phyloP scores from a whole-genome alignment of 2,329 filamentous ascomycete species.

The Ceratocystiopsis minuta region DNA sequence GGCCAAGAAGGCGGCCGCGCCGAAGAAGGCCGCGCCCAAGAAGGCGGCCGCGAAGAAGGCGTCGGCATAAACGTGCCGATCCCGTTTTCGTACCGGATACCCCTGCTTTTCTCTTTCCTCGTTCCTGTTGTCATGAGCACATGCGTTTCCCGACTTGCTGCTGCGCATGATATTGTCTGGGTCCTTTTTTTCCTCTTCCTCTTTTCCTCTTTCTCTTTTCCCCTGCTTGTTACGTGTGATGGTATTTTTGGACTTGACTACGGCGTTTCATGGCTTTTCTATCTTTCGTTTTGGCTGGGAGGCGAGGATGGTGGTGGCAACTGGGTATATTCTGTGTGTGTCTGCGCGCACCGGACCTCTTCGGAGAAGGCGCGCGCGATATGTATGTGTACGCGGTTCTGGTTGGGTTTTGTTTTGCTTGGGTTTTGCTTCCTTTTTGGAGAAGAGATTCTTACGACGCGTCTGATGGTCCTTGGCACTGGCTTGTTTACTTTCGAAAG shows the following conservation, averaged over 20 bases:
- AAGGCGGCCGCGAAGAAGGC: slow-evolving; percentile 29
- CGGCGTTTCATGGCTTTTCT: slow-evolving; percentile 6
- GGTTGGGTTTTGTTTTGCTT: no score
- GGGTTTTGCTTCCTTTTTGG: no score
- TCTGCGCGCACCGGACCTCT: background rate
- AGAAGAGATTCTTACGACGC: no score
- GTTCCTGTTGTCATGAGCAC: slow-evolving; percentile 13
- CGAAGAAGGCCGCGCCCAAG: slow-evolving; percentile 27
- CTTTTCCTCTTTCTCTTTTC: background rate
- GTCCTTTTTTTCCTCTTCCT: no score
- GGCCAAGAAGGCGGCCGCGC: slow-evolving; percentile 27
- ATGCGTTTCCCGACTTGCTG: background rate
- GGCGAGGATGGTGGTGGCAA: slow-evolving; percentile 8
- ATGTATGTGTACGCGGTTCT: slow-evolving; percentile 4
- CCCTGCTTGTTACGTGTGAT: slow-evolving; percentile 8
- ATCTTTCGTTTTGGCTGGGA: background rate
- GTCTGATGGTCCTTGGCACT: no score
- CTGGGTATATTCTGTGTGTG: slow-evolving; percentile 5
- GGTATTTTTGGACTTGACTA: slow-evolving; percentile 1
- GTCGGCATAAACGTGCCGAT: slow-evolving; percentile 6
- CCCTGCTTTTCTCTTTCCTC: background rate
- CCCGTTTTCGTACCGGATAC: slow-evolving; percentile 2
- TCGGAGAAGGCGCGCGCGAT: slow-evolving; percentile 3
- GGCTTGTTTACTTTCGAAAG: no score
- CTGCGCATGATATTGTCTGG: background rate